These are phyloP conservation scores for Citeromyces nyonsensis DNA, from an alignment of 805 yeast species.

Conservation along the genomic window DNA sequence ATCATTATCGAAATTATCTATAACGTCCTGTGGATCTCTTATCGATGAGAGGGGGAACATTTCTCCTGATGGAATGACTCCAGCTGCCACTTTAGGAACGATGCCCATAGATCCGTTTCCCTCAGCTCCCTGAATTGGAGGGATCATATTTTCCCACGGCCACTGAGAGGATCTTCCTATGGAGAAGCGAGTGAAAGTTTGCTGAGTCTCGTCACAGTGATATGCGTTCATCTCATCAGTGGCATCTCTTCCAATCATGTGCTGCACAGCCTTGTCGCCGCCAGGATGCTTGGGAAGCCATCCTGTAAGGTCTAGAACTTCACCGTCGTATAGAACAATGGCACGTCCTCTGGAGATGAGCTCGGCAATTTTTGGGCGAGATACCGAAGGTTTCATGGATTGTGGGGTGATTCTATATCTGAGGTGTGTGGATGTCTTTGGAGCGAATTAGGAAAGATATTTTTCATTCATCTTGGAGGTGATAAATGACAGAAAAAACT, in stretches of 20 bases:
- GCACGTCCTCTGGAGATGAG: conserved; percentile 54
- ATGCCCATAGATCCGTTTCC: conserved; percentile 17
- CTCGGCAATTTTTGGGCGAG: conserved; percentile 33
- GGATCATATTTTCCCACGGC: conserved; percentile 58
- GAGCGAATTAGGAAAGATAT: too few relatives aligned
- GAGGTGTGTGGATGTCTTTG: too few relatives aligned
- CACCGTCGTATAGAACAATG: conserved; percentile 47
- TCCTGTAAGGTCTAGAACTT: conserved; percentile 46
- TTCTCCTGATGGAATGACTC: conserved; percentile 17
- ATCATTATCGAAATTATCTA: conserved; percentile 42
- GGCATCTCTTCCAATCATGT: conserved; percentile 82
- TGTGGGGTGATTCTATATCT: too few relatives aligned
- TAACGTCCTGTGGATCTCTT: conserved; percentile 37
- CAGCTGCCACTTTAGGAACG: conserved; percentile 36
- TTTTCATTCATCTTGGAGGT: too few relatives aligned
- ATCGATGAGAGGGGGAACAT: conserved; percentile 22
- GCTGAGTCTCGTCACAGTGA: conserved; percentile 45
- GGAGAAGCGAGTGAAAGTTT: conserved; percentile 35
- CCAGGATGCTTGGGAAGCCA: conserved; percentile 81
- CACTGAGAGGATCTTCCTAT: conserved; percentile 48
- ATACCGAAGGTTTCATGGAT: conserved; percentile 7
- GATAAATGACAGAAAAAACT: too few relatives aligned
- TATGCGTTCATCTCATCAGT: conserved; percentile 84
- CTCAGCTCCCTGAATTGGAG: conserved; percentile 79
- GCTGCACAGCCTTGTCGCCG: conserved; percentile 72